Evolutionary conservation across 1,284 basidiomycete species (phyloP).

Genomic region (Leccinum pallidistipes): DNA sequence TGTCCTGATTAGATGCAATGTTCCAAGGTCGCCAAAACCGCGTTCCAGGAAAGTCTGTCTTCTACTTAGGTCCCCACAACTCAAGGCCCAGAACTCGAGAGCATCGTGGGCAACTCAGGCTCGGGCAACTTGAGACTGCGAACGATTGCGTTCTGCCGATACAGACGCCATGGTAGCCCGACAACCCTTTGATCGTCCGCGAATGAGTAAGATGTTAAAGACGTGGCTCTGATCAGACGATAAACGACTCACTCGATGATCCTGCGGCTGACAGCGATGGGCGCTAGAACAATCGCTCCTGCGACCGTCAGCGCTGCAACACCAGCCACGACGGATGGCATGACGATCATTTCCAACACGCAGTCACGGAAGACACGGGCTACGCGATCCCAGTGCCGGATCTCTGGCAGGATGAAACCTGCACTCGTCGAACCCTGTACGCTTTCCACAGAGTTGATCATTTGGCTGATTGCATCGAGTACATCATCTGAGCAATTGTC

Average conservation of each 20-base stretch:
- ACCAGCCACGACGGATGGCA: conserved; percentile 8
- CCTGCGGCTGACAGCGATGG: conserved; percentile 5
- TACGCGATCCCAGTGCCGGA: conserved; percentile 13
- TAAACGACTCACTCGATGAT: conserved; percentile 2
- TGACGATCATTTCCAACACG: conserved; percentile 4
- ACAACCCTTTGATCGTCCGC: not conserved
- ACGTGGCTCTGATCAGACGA: not conserved
- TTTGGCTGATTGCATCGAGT: conserved; percentile 13
- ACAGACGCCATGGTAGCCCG: conserved; percentile 8
- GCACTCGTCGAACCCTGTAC: conserved; percentile 12
- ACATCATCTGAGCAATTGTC: conserved; percentile 6
- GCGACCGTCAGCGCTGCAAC: conserved; percentile 1
- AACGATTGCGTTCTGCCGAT: conserved; percentile 12
- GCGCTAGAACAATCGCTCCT: conserved; percentile 3
- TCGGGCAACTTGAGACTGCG: conserved; percentile 7
- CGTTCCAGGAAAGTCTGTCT: not conserved
- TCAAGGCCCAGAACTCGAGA: not conserved
- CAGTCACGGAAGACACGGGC: conserved; percentile 6
- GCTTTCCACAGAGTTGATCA: conserved; percentile 14
- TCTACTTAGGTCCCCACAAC: not conserved
- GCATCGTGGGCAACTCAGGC: not conserved
- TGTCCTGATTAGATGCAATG: not conserved
- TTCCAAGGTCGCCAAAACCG: not conserved
- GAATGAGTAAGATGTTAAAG: not conserved
- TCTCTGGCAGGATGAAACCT: conserved; percentile 8